phyloP scores from a whole-genome alignment of 352 stramenopile species.

The Globisporangium nunn region DNA sequence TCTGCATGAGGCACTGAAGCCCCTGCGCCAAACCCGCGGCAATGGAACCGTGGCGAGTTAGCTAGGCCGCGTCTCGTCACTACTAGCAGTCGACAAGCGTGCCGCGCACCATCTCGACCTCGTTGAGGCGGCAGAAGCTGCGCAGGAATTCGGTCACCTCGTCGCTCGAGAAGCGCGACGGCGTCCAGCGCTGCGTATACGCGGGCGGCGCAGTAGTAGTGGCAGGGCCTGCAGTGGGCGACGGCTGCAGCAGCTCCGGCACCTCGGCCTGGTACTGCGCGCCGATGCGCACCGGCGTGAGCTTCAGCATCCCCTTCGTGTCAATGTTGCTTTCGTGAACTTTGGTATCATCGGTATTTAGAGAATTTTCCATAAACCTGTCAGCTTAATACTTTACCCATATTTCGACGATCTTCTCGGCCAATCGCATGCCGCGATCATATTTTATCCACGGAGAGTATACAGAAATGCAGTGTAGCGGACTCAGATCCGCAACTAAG shows the following conservation, averaged over 20 bases:
- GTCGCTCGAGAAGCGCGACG: constrained; percentile 17
- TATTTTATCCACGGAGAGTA: too few species aligned
- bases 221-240: not conserved
- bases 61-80: not conserved
- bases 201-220: not conserved
- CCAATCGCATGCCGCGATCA: too few species aligned
- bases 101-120: constrained; percentile 42
- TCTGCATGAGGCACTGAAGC: constrained; percentile 54
- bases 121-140: constrained; percentile 36
- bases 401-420: too few species aligned
- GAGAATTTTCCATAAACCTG: too few species aligned
- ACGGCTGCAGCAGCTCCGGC: constrained; percentile 33
- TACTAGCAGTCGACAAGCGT: not conserved
- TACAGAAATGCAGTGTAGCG: too few species aligned
- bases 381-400: too few species aligned
- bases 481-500: too few species aligned
- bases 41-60: not conserved
- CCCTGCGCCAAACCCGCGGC: constrained; percentile 18
- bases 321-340: not conserved
- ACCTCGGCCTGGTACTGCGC: constrained; percentile 45
- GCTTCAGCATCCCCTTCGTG: not conserved
- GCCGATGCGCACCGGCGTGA: constrained; percentile 23
- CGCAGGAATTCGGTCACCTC: constrained; percentile 48
- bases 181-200: constrained; percentile 33
- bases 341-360: too few species aligned